These are phyloP conservation scores for Elongisporangium undulatum DNA, from an alignment of 352 stramenopile genomes.

Conservation along the genomic window DNA sequence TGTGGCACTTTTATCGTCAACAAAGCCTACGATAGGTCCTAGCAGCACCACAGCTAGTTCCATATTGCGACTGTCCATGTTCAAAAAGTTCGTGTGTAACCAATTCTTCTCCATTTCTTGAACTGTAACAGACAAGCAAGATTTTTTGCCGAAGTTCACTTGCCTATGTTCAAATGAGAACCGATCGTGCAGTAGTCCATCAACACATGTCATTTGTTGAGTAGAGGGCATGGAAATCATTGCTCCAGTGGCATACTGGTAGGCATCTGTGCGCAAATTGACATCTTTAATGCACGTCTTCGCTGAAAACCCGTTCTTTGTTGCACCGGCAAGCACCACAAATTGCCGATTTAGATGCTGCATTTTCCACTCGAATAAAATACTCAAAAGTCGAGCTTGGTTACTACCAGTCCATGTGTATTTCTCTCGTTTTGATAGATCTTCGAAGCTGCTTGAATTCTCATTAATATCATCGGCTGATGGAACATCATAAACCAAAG, in stretches of 20 bases:
- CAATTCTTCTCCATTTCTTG: neutral
- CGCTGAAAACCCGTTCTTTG: conserved; percentile 24
- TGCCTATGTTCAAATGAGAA: conserved; percentile 44
- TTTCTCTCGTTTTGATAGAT: conserved; percentile 16
- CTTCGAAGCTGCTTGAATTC: neutral
- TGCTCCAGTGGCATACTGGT: conserved; percentile 37
- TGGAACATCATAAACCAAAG: conserved; percentile 31
- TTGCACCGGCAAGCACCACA: conserved; percentile 38
- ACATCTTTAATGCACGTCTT: conserved; percentile 38
- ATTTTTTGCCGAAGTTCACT: conserved; percentile 20
- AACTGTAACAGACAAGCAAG: conserved; percentile 18
- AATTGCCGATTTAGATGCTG: conserved; percentile 36
- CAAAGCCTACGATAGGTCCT: conserved; percentile 68
- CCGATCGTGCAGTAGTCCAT: conserved; percentile 27
- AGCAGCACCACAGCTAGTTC: conserved; percentile 34
- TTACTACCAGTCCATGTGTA: conserved; percentile 33
- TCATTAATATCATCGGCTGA: conserved; percentile 6
- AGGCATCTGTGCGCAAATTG: conserved; percentile 34
- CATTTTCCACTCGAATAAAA: conserved; percentile 75
- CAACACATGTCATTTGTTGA: conserved; percentile 3
- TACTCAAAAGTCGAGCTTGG: conserved; percentile 32
- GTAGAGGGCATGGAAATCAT: conserved; percentile 12
- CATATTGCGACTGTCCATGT: conserved; percentile 11
- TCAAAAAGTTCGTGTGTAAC: conserved; percentile 5
- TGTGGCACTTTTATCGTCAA: conserved; percentile 46